Base-by-base conservation (phyloP, 1,139 yeast genomes). In the Scheffersomyces quercinus region DNA sequence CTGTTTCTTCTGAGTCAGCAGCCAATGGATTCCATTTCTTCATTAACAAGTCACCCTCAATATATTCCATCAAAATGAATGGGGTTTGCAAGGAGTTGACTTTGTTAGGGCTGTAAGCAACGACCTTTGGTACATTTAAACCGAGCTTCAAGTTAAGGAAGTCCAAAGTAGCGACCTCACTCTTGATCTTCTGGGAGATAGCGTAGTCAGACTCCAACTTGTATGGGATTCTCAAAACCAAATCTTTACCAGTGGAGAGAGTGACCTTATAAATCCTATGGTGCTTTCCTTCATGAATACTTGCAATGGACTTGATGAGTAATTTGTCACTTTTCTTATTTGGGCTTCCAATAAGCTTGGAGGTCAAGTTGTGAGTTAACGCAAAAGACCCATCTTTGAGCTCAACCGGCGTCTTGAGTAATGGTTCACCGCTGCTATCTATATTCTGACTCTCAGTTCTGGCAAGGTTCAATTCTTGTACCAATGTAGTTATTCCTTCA, bases 161-260 rank as follows among this genome's bases (percentile, higher is more conserved):
- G 64, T 91, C 97, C 72, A 87, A 73, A 1, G 98, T 91, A 16
- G 99, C 99, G 38, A 85, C 97, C 66, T 93, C 99, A 63, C 93
- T 83, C 62, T 85, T 84, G 58, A 93, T 74, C 52, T 88, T 83
- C 50, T 81, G 74, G 37, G 80, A 70, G 43, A 86, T 79, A 44
- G 86, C 81, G 49, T 75, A 79, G 45, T 80, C 82, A 16, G 87
- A 77, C 43, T 76, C 87, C 45, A 84, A 69, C 38, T 85, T 80
- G 62, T 93, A 93, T 11, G 99, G 98, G 44, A 93, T 79, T 64
- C 98, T 80, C 62, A 93, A 75, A 16, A 88, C 81, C 51, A 86
- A 82, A 10, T 78, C 68, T 52, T 81, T 83, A 6, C 75, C 83
- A 40, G 84, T 78, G 46, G 79, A 77, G 45, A 90, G 72, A 15